phyloP scores from a whole-genome alignment of 1,284 basidiomycete species.

The Fistulinella cinereoalba region DNA sequence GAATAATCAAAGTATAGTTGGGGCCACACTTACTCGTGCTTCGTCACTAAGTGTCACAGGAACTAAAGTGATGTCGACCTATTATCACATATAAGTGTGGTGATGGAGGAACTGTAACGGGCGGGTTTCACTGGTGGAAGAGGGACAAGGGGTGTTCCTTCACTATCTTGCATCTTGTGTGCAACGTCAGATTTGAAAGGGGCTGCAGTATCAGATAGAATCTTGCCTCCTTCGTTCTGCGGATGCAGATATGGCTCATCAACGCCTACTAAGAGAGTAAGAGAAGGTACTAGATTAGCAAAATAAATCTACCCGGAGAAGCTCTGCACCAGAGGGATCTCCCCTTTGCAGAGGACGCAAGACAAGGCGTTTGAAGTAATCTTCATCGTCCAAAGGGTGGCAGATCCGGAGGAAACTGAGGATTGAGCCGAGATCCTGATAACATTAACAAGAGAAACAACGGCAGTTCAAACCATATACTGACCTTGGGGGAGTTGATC shows the following conservation, averaged over 20 bases:
- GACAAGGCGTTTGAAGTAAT: conserved; percentile 76
- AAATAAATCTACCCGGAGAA: conserved; percentile 57
- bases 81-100: conserved; percentile 2
- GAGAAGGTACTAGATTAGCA: neutral
- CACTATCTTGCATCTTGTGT: conserved; percentile 72
- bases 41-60: conserved; percentile 68
- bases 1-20: neutral
- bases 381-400: conserved; percentile 74
- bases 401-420: conserved; percentile 81
- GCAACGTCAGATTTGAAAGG: conserved; percentile 6
- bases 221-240: conserved; percentile 79
- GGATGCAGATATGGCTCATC: conserved; percentile 81
- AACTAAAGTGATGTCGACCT: conserved; percentile 72
- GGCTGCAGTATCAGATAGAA: neutral
- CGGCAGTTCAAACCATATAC: neutral
- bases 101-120: neutral
- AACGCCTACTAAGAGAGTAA: conserved; percentile 53
- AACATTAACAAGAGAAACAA: neutral
- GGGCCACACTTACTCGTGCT: conserved; percentile 53
- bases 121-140: conserved; percentile 63
- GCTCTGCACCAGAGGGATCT: conserved; percentile 59
- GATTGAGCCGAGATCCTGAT: conserved; percentile 80
- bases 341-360: conserved; percentile 71
- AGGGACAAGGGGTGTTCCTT: conserved; percentile 69
- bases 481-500: conserved; percentile 77